Evolutionary conservation across 805 yeast genomes (phyloP).

Genomic region (Blastobotrys americana): DNA sequence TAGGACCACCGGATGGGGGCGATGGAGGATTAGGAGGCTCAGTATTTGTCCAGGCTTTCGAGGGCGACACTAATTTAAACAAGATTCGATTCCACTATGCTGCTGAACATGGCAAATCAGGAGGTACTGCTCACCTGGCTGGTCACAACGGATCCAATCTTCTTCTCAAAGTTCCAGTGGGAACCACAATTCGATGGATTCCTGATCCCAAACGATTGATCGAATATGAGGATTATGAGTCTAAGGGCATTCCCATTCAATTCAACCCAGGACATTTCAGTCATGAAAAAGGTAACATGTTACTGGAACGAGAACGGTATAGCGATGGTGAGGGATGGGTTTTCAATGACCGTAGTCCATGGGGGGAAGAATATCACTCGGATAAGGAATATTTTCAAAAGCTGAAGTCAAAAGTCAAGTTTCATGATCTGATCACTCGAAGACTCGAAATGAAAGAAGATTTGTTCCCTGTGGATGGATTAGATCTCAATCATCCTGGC

Average conservation of each 20-base stretch:
- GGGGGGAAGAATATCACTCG: conserved; percentile 58
- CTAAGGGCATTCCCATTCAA: conserved; percentile 16
- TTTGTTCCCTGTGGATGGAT: conserved; percentile 71
- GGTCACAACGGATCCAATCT: conserved; percentile 81
- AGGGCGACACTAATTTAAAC: conserved; percentile 64
- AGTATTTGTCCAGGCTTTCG: conserved; percentile 73
- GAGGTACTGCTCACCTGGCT: conserved; percentile 70
- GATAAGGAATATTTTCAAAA: conserved; percentile 59
- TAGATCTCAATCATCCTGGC: conserved; percentile 57
- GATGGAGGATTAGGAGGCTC: conserved; percentile 95
- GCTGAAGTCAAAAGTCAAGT: conserved; percentile 55
- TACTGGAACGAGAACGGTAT: conserved; percentile 56
- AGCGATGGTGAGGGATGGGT: conserved; percentile 80
- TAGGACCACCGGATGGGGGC: conserved; percentile 98
- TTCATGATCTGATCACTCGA: conserved; percentile 53
- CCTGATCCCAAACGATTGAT: conserved; percentile 49
- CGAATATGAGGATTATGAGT: conserved; percentile 20
- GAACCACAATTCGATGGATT: conserved; percentile 80
- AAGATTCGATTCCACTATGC: conserved; percentile 57
- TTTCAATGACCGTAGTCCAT: conserved; percentile 53
- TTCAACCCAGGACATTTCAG: conserved; percentile 14
- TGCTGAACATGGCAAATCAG: conserved; percentile 67
- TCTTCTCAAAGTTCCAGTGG: conserved; percentile 81
- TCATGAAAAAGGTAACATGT: conserved; percentile 30
- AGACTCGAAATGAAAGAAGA: conserved; percentile 57